These are phyloP conservation scores for Sapria himalayana DNA, from an alignment of 345 rosid genomes.

Conservation along the genomic window DNA sequence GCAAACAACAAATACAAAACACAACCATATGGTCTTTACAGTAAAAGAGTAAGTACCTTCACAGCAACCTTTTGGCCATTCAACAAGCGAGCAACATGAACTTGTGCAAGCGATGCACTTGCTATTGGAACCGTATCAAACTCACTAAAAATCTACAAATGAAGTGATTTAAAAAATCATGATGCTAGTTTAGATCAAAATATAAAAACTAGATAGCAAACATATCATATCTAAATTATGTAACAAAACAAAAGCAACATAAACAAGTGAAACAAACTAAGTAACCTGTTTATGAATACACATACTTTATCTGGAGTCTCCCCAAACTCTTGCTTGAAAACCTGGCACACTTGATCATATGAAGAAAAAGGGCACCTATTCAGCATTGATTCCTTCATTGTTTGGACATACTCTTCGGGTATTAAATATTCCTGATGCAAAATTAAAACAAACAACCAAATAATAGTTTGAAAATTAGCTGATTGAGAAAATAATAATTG, in stretches of 20 bases:
- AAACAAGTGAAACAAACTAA: not conserved
- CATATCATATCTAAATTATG: no score
- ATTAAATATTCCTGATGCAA: slow-evolving; percentile 50
- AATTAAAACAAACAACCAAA: slow-evolving; percentile 4
- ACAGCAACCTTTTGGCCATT: slow-evolving; percentile 78
- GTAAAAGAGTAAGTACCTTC: no score
- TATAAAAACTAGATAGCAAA: no score
- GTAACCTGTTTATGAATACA: not conserved
- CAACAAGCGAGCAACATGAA: slow-evolving; percentile 65
- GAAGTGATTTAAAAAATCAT: slow-evolving; percentile 6
- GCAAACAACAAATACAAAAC: no score
- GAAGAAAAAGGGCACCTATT: slow-evolving; percentile 87
- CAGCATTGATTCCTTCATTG: slow-evolving; percentile 80
- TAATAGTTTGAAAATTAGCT: not conserved
- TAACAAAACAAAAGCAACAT: slow-evolving; percentile 3
- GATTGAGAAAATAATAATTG: no score
- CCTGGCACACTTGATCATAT: slow-evolving; percentile 79
- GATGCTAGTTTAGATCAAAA: no score
- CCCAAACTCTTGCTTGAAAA: slow-evolving; percentile 79
- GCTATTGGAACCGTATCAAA: slow-evolving; percentile 87
- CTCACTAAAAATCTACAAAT: slow-evolving; percentile 41
- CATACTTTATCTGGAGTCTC: slow-evolving; percentile 66
- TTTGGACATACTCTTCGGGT: slow-evolving; percentile 64
- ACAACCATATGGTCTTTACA: no score
- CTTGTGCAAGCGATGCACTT: slow-evolving; percentile 98